Base-by-base conservation (phyloP, 345 rosid species). In the Linum usitatissimum region DNA sequence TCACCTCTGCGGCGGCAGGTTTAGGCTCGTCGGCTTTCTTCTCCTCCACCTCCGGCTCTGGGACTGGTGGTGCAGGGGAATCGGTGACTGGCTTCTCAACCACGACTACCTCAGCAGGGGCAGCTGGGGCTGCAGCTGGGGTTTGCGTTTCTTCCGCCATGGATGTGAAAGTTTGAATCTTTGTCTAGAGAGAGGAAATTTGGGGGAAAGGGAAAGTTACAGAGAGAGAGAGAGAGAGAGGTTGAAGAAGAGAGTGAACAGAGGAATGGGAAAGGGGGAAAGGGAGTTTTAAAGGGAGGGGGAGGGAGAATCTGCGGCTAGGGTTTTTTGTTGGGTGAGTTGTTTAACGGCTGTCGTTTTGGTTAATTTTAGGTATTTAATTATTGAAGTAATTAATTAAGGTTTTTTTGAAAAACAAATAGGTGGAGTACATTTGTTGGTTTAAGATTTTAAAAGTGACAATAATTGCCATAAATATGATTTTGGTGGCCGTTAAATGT, bases 111-210 rank as follows among this genome's bases (percentile, higher is more conserved):
- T 45, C 51, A 10, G 51, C 17, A 2, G 51, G 15, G 13, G 51
- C 3, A 10, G 51, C 17, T 3, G 51, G 1, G 4, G 59, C 9
- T 12, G 59, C 59, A 20, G 59, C 59, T 19, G 59, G 59, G 5
- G 23, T 13, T 28, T 55, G 59, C 3, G 59, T 55, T 19, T 55
- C 59, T 28, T 55, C 59, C 30, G 59, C 59, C 59, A 55, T 55
- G 30, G 59, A 9, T 55, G 6, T 9, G 23, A 23, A 23, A 23
- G 28, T 18, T 20, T 18, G 30, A 28, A 55, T 9, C 14, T 18
- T 18, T 23, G 28, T 23, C 28, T 55, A 55, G 58, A 55, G 58
- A 55, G 58, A 55, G 58, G 17, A 19, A 53, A 19, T 40, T 40
- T 7, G 21, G 57, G 57, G 17, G n/a, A 55, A n/a, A 18, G 30